Evolutionary conservation across 495 filamentous ascomycete species (phyloP), one percentile per base, ranked within the genome.

Genomic region (Aspergillus indologenus): DNA sequence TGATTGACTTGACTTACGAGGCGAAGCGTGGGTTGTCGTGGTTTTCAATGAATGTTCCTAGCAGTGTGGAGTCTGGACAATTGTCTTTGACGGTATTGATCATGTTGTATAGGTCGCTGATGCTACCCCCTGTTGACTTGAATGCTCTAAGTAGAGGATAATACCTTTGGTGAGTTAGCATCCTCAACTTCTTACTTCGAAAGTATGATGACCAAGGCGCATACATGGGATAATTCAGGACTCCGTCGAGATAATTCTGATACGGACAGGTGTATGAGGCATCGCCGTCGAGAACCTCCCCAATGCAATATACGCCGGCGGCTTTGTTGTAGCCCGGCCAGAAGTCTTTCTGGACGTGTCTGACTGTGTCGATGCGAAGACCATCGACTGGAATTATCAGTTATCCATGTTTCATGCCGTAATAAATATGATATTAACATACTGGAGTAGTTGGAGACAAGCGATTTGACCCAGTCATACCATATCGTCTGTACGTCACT

Each of bases 21-120:
- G 87, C 72, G 68, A 90, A 90, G 3, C 89, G 82, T 2, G 81
- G 73, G 19, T 85, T 80, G 68, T 95, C 90, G 64, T 95, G 90
- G 65, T 95, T 95, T 63, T 93, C 90, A 15, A 86, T 58, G 71
- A 95, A 95, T 4, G 79, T 86, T 31, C 89, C 89, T 6, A 90
- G 78, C 0, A 90, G 74, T 7, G 82, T 86, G 1, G 81, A 76
- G 60, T 91, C 88, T 9, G 68, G 58, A 66, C 86, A 90, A 45
- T 53, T 64, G 8, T 63, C 70, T 43, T 83, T 82, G 42, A 90
- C 73, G 0, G 72, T 73, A 63, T 81, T 77, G 63, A 85, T 77
- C 70, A 82, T 83, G 60, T 82, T 74, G 55, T 83, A 84, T 0
- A 91, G 79, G 22, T 71, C 77, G 59, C 75, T 75, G 42, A 88